These are phyloP conservation scores for Cantharellus cinnabarinus DNA, from an alignment of 768 basidiomycete genomes.

Conservation along the genomic window DNA sequence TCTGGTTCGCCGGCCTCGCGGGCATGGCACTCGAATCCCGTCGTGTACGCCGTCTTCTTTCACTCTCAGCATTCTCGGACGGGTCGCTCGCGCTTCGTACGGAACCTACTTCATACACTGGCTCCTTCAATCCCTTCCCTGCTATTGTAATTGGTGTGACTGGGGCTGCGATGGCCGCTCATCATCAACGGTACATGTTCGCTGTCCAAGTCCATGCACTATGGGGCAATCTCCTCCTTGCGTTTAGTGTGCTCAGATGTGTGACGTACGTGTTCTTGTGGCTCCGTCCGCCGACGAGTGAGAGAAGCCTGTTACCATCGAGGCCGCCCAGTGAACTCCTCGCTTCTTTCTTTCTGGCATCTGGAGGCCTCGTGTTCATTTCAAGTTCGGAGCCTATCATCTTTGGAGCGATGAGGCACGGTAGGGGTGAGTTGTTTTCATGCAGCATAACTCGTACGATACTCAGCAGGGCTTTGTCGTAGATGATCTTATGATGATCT, in stretches of 20 bases:
- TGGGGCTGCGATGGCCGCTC: conserved; percentile 83
- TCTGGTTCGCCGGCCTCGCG: conserved; percentile 79
- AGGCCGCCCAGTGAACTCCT: conserved; percentile 87
- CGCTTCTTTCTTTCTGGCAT: conserved; percentile 68
- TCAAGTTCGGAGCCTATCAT: conserved; percentile 79
- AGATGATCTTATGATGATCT: conserved; percentile 75
- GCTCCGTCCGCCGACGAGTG: conserved; percentile 42
- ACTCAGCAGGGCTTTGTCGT: background rate
- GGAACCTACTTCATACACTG: conserved; percentile 54
- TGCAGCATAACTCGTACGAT: background rate
- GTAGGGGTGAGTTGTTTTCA: conserved; percentile 46
- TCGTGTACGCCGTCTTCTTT: conserved; percentile 3
- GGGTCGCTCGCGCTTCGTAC: conserved; percentile 8
- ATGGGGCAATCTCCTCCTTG: conserved; percentile 77
- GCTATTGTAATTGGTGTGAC: conserved; percentile 88
- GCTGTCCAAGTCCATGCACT: conserved; percentile 77
- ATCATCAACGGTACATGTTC: conserved; percentile 80
- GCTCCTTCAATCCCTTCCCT: conserved; percentile 80
- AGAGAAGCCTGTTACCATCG: conserved; percentile 59
- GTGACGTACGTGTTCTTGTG: conserved; percentile 91
- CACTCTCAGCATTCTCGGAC: conserved; percentile 10
- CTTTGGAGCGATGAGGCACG: conserved; percentile 76
- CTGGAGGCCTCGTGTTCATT: conserved; percentile 79
- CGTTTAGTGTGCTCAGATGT: conserved; percentile 58
- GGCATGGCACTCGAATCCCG: conserved; percentile 82